A percentile compares a stretch with the other conserved stretches of the same genome.
These are phyloP conservation scores for Avena atlantica DNA, from an alignment of 176 grass and related monocot genomes.

Conservation along the genomic window DNA sequence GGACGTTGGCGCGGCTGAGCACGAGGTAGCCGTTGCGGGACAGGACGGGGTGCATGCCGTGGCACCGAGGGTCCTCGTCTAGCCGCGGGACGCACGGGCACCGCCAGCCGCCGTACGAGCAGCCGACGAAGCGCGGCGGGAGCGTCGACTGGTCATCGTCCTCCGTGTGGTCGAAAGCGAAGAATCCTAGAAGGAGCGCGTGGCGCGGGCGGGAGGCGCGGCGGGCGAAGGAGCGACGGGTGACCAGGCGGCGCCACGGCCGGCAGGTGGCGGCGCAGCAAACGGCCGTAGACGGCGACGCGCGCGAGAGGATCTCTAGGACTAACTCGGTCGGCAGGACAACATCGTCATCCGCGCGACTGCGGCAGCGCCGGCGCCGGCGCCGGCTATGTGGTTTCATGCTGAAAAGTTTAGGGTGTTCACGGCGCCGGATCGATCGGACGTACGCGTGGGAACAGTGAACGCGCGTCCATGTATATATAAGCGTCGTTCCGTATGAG, in stretches of 20 bases:
- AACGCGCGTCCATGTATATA: not conserved
- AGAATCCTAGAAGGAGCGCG: too few relatives aligned
- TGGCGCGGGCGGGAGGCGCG: too few relatives aligned
- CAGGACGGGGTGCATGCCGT: constrained; percentile 13
- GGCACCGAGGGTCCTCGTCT: not conserved
- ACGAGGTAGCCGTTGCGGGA: not conserved
- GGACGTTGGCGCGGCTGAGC: not conserved
- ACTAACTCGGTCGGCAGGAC: not conserved
- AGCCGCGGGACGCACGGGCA: not conserved
- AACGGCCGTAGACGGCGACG: not conserved
- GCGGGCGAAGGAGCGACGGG: not conserved
- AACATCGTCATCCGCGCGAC: not conserved
- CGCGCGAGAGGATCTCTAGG: constrained; percentile 1
- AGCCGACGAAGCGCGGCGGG: not conserved
- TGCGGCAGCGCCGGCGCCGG: not conserved
- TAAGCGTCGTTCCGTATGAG: not conserved
- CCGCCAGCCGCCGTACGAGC: not conserved
- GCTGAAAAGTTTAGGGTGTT: not conserved
- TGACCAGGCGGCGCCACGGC: not conserved
- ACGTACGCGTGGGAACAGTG: too few relatives aligned
- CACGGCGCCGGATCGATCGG: too few relatives aligned
- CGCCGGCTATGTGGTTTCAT: not conserved
- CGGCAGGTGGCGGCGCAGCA: constrained; percentile 8
- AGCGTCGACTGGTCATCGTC: not conserved
- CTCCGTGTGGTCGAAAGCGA: constrained; percentile 13